Evolutionary conservation across 441 rosid genomes (phyloP).

Genomic region (Gossypium aridum): DNA sequence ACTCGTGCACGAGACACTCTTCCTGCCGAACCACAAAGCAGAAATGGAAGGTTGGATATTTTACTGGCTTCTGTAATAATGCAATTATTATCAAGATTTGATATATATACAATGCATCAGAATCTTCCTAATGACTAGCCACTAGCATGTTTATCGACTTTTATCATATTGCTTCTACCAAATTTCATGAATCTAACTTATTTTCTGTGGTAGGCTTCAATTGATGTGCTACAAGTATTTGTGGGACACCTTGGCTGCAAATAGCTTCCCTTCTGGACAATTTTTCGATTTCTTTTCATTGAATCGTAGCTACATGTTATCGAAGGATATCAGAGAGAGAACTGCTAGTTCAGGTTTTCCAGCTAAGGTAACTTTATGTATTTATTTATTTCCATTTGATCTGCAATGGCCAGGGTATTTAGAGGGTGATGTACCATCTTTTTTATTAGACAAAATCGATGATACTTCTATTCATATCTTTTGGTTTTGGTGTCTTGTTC

Average conservation of each 20-base stretch:
- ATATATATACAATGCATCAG: neutral
- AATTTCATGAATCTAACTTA: neutral
- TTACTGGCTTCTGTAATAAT: slow-evolving; percentile 1
- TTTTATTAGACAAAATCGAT: neutral
- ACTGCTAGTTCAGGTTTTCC: slow-evolving; percentile 47
- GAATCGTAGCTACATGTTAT: slow-evolving; percentile 36
- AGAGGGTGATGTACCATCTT: neutral
- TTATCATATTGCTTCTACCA: neutral
- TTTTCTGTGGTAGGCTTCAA: slow-evolving; percentile 47
- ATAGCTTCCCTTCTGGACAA: slow-evolving; percentile 34
- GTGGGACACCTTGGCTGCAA: slow-evolving; percentile 61
- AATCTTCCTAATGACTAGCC: slow-evolving; percentile 1
- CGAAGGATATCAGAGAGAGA: slow-evolving; percentile 51
- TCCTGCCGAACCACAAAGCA: slow-evolving; percentile 69
- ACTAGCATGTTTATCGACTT: neutral
- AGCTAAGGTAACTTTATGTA: slow-evolving; percentile 38
- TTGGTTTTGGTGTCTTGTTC: neutral
- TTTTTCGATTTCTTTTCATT: slow-evolving; percentile 51
- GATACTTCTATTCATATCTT: neutral
- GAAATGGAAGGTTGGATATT: slow-evolving; percentile 68
- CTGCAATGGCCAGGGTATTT: neutral
- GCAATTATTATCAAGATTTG: neutral
- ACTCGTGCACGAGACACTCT: slow-evolving; percentile 51
- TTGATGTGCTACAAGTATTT: slow-evolving; percentile 79
- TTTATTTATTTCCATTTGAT: neutral